Base-by-base conservation (phyloP, 345 rosid genomes). In the Rhodamnia rubescens region DNA sequence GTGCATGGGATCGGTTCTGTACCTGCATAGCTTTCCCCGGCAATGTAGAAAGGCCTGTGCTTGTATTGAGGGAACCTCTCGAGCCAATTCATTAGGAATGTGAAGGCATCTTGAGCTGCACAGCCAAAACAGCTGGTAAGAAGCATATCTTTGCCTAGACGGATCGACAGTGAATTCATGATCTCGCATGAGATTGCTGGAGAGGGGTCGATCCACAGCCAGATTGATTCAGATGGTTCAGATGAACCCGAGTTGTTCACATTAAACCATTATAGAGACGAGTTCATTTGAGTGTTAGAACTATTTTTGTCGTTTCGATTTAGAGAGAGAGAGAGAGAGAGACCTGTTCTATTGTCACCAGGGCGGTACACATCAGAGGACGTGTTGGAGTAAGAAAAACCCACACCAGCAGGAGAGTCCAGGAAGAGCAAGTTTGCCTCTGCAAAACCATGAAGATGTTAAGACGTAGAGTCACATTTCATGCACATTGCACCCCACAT, bases 11-110 rank as follows among this genome's bases (percentile, higher is more conserved):
- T 58, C 42, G 58, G 13, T 22, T 49, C 13, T 6, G 47, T 58
- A 94, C 98, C 99, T 86, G 96, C 98, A 32, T 96, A 94, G 95
- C 98, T 96, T 90, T 96, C 99, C 85, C 99, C 99, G 78, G 98
- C 98, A 57, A 96, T 90, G 88, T 92, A 96, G 84, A 96, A 94
- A 22, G 94, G 91, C 84, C 98, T 89, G 52, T 88, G 91, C 86
- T 90, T 94, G 90, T 95, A 95, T 40, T 90, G 92, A 52, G 97
- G 95, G 85, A 94, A 95, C 87, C 98, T 93, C 89, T 89, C 85
- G 29, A 95, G 47, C 98, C 99, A 96, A 84, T 90, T 92, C 9
- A 91, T 44, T 6, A 95, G 91, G 88, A 96, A 96, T 42, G 29
- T 88, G 42, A 90, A 91, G 22, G 95, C 91, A 92, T 96, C 99